Conservation (phyloP, 2,329 filamentous ascomycete species). For the Canariomyces notabilis region DNA sequence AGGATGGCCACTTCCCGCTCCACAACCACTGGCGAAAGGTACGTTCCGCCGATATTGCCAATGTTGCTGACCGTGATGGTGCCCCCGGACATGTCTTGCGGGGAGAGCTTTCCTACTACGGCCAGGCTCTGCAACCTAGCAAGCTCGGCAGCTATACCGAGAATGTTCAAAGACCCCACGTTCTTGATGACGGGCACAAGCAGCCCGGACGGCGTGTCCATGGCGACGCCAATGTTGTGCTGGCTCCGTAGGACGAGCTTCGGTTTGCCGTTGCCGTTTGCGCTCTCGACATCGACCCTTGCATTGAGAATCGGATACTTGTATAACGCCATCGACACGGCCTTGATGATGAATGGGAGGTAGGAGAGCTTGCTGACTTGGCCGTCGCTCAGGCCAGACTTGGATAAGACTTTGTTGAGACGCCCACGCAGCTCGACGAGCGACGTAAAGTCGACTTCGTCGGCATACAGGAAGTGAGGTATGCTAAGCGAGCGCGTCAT, state of each 20-base stretch:
- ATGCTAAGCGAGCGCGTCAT: slow-evolving; percentile 92
- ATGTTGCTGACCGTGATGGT: slow-evolving; percentile 98
- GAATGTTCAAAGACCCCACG: slow-evolving; percentile 70
- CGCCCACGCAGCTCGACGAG: slow-evolving; percentile 68
- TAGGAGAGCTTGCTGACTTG: slow-evolving; percentile 69
- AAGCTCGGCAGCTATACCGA: slow-evolving; percentile 73
- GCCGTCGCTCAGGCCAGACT: slow-evolving; percentile 41
- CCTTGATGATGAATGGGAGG: slow-evolving; percentile 93
- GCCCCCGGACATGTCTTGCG: slow-evolving; percentile 72
- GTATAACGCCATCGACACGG: slow-evolving; percentile 77
- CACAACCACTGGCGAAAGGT: slow-evolving; percentile 86
- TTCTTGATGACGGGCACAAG: slow-evolving; percentile 89
- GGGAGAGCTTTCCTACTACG: slow-evolving; percentile 65
- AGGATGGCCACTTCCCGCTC: slow-evolving; percentile 88
- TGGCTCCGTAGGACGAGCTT: slow-evolving; percentile 70
- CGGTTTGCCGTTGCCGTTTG: slow-evolving; percentile 56
- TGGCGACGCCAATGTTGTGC: slow-evolving; percentile 94
- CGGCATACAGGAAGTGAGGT: slow-evolving; percentile 92
- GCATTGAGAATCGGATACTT: slow-evolving; percentile 85
- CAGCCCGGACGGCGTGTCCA: slow-evolving; percentile 85
- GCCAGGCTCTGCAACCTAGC: slow-evolving; percentile 68
- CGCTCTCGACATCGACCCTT: slow-evolving; percentile 60
- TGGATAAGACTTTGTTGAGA: slow-evolving; percentile 61
- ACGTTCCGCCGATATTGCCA: slow-evolving; percentile 88
- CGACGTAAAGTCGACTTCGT: slow-evolving; percentile 76